These are phyloP conservation scores for Sorghum bicolor DNA, from an alignment of 176 grass and related monocot genomes.

Conservation along the genomic window DNA sequence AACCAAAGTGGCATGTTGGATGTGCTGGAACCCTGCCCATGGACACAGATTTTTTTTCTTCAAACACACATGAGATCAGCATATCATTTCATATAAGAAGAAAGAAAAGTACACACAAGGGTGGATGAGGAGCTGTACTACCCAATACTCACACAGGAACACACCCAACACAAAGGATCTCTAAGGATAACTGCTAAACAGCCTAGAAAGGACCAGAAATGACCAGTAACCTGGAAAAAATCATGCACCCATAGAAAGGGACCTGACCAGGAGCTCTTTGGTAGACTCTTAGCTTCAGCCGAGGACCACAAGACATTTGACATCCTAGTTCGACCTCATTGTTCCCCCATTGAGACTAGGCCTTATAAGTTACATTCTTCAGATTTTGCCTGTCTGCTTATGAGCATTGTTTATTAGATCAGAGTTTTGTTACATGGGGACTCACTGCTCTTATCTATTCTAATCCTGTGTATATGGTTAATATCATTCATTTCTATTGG, in stretches of 20 bases:
- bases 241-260: not conserved
- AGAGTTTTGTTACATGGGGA: not conserved
- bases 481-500: not conserved
- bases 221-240: not conserved
- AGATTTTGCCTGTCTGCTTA: conserved; percentile 3
- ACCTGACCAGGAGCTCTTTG: not conserved
- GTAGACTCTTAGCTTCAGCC: not conserved
- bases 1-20: not conserved
- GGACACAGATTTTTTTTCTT: not conserved
- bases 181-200: not conserved
- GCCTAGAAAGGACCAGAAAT: not conserved
- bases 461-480: not conserved
- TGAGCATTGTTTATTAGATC: not conserved
- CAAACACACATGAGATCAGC: not conserved
- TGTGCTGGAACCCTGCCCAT: not conserved
- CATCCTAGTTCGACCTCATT: not conserved
- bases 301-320: not conserved
- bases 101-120: not conserved
- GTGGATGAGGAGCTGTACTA: not conserved
- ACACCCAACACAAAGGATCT: not conserved
- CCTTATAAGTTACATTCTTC: not conserved
- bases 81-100: not conserved
- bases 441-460: not conserved
- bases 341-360: not conserved
- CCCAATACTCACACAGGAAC: not conserved